These are phyloP conservation scores for Xylariaceae sp. DNA, from an alignment of 2,329 filamentous ascomycete genomes.

Conservation along the genomic window DNA sequence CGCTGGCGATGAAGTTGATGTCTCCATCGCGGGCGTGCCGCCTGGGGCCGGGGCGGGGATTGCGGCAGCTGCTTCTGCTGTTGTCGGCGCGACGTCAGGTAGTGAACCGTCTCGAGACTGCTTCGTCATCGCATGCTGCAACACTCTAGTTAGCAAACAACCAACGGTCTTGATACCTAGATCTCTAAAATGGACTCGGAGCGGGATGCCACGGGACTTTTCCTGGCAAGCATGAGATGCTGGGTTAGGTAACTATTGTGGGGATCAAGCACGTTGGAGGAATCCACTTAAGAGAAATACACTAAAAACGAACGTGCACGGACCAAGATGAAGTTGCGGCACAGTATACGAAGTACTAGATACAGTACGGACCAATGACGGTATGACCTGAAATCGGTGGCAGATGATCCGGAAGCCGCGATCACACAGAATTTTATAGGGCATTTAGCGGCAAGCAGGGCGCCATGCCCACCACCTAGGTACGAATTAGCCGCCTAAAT, in stretches of 20 bases:
- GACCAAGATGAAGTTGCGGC: too few species aligned
- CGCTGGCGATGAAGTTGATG: not conserved
- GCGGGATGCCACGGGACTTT: not conserved
- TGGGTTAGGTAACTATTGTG: not conserved
- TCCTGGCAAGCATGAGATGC: not conserved
- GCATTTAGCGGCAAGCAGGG: too few species aligned
- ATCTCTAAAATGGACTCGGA: not conserved
- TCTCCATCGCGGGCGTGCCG: not conserved
- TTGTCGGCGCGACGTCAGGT: not conserved
- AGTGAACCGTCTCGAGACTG: not conserved
- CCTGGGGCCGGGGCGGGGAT: not conserved
- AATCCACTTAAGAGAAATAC: too few species aligned
- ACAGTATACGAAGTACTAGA: too few species aligned
- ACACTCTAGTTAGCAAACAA: not conserved
- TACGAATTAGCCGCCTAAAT: too few species aligned
- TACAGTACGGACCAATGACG: too few species aligned
- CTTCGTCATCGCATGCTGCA: conserved; percentile 4
- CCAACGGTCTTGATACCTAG: not conserved
- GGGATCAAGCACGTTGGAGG: not conserved
- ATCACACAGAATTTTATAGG: too few species aligned
- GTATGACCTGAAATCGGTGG: too few species aligned
- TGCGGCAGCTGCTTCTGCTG: not conserved
- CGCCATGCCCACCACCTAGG: too few species aligned
- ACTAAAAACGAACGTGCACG: too few species aligned
- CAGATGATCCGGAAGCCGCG: too few species aligned